Base-by-base conservation (phyloP, 257 asterid species). In the Capsicum baccatum region DNA sequence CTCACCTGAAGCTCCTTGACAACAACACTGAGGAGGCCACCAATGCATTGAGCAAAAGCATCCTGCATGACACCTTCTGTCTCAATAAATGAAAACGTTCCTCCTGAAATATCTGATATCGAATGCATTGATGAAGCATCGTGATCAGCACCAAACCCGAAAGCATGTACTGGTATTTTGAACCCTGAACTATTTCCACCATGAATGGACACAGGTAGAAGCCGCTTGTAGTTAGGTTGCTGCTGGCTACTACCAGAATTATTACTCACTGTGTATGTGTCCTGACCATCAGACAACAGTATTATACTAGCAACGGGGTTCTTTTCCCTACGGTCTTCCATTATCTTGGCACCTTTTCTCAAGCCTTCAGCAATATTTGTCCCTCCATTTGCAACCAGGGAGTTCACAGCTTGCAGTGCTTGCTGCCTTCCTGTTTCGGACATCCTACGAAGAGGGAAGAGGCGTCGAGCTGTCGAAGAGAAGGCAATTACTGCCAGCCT, bases 11-110 rank as follows among this genome's bases (percentile, higher is more conserved):
- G 83, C 85, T 93, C 94, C 90, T 97, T 97, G 60, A 97, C 97
- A 63, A 94, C 94, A 21, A 97, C 98, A 71, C 99, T 97, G 88
- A 97, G 86, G 74, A 97, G 96, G 55, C 99, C 99, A 1, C 99
- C 99, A 57, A 97, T 97, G 89, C 99, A 97, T 88, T 97, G 99
- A 13, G 99, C 99, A 85, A 97, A 97, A 2, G 99, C 99, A 79
- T 97, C 98, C 89, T 97, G 99, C 62, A 97, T 97, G n/a, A 90
- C 97, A 21, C 97, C 89, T 87, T 97, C 99, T 2, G 98, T 91
- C 89, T 97, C 99, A 11, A 97, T 97, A 89, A 97, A 97, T 47
- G 99, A 97, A 85, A 97, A 97, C 1, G 98, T 95, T 76, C 99
- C 99, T 83, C 99, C 98, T 15, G 99, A 95, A 50, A 89, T 88